Base-by-base conservation (phyloP, 2,329 filamentous ascomycete species). In the Xylariaceae sp. region DNA sequence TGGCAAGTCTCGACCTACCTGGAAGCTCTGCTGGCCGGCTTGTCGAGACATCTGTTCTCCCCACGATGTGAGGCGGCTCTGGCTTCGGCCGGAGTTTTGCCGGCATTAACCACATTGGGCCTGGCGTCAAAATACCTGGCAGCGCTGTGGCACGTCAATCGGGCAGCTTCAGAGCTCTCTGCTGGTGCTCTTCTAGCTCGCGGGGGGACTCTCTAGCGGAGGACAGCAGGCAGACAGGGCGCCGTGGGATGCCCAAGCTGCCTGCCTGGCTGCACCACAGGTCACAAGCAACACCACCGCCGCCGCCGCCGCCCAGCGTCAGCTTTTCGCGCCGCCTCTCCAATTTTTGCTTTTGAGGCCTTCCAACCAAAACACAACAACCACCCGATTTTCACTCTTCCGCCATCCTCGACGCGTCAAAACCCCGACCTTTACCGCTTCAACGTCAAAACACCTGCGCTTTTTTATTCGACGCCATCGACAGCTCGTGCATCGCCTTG, bases 361-460 rank as follows among this genome's bases (percentile, higher is more conserved):
- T 39, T 40, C 39, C 37, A 32, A 44, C 39, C 43, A 45, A 50
- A 50, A 47, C 40, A 51, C 44, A 49, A 51, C 36, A 47, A 53
- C 47, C 51, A 50, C 47, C 44, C 43, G 46, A 43, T 47, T 52
- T 53, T 52, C 44, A 47, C 37, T 31, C 31, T 38, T 38, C 35
- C 36, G n/a, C 24, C n/a, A 26, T 26, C 24, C 24, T 39, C 40
- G 42, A 52, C 50, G 49, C 50, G 50, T 43, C 46, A 51, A 44
- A 37, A 43, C 39, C 36, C 34, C 37, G 31, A 31, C 31, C 32
- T 17, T 29, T 35, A 30, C n/a, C n/a, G n/a, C n/a, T n/a, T n/a
- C n/a, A n/a, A n/a, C n/a, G n/a, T n/a, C n/a, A n/a, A n/a, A n/a
- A n/a, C n/a, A n/a, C n/a, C n/a, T n/a, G n/a, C n/a, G n/a, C n/a